Evolutionary conservation across 1,284 basidiomycete genomes (phyloP).

Genomic region (Heterobasidion irregulare): DNA sequence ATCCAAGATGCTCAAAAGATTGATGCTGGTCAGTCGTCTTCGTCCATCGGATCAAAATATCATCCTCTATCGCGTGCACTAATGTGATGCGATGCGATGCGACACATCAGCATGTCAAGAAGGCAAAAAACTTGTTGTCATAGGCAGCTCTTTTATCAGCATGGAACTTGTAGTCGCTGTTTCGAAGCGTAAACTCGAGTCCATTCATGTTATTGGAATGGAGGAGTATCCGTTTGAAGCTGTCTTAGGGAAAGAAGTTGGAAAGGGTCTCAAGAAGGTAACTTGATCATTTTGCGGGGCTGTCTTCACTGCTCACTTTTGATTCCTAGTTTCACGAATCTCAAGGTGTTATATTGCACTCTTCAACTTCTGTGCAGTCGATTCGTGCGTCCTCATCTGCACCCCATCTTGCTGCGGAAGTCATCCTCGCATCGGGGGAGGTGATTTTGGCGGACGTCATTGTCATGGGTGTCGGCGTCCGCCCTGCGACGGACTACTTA

Average conservation of each 20-base stretch:
- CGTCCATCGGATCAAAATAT: slow-evolving; percentile 9
- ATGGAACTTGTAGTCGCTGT: slow-evolving; percentile 86
- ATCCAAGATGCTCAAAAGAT: slow-evolving; percentile 73
- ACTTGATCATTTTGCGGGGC: slow-evolving; percentile 3
- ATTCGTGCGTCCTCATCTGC: slow-evolving; percentile 44
- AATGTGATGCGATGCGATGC: slow-evolving; percentile 5
- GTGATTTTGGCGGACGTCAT: slow-evolving; percentile 74
- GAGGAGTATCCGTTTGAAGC: slow-evolving; percentile 78
- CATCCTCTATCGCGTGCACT: neutral
- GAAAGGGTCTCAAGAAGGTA: slow-evolving; percentile 74
- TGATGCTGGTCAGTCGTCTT: slow-evolving; percentile 46
- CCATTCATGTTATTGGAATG: slow-evolving; percentile 81
- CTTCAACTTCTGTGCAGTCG: slow-evolving; percentile 68
- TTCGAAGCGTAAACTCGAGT: slow-evolving; percentile 66
- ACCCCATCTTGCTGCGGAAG: slow-evolving; percentile 42
- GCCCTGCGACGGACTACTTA: slow-evolving; percentile 79
- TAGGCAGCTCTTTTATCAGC: slow-evolving; percentile 90
- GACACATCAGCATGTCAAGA: slow-evolving; percentile 41
- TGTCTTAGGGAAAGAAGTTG: slow-evolving; percentile 79
- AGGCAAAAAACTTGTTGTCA: slow-evolving; percentile 75
- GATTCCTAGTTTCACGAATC: slow-evolving; percentile 59
- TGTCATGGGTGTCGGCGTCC: slow-evolving; percentile 86
- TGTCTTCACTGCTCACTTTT: neutral
- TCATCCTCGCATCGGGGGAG: slow-evolving; percentile 53
- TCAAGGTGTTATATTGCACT: slow-evolving; percentile 78